Evolutionary conservation across 306 rosid genomes (phyloP).

Genomic region (Quercus mongolica): DNA sequence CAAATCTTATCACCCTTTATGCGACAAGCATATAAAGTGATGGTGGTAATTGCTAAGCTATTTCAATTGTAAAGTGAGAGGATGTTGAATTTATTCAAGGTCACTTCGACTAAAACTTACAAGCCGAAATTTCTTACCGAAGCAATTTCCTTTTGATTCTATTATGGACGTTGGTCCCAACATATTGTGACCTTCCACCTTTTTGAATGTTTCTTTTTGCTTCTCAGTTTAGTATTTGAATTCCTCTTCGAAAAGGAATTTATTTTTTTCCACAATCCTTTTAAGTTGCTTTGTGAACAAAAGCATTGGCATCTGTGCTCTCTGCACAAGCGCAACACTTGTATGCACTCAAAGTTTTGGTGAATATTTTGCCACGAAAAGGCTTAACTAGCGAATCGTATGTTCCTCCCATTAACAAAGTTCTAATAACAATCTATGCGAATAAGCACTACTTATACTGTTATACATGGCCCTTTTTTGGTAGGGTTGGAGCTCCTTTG

Average conservation of each 20-base stretch:
- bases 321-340: slow-evolving; percentile 16
- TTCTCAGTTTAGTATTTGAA: background rate
- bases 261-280: background rate
- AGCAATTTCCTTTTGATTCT: slow-evolving; percentile 11
- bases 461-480: background rate
- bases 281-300: background rate
- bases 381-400: slow-evolving; percentile 29
- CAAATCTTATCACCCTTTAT: slow-evolving; percentile 59
- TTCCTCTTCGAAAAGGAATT: background rate
- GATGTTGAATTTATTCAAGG: slow-evolving; percentile 53
- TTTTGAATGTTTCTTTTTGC: slow-evolving; percentile 11
- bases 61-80: slow-evolving; percentile 36
- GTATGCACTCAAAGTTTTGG: slow-evolving; percentile 8
- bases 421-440: slow-evolving; percentile 24
- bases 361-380: slow-evolving; percentile 36
- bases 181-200: slow-evolving; percentile 30
- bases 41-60: slow-evolving; percentile 29
- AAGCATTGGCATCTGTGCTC: slow-evolving; percentile 36
- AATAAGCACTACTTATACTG: background rate
- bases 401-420: slow-evolving; percentile 20
- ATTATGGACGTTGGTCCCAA: slow-evolving; percentile 24
- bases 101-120: slow-evolving; percentile 20
- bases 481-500: no score
- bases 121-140: background rate
- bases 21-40: slow-evolving; percentile 60